phyloP scores from a whole-genome alignment of 2,329 filamentous ascomycete genomes.

The Dothiorella sarmentorum region DNA sequence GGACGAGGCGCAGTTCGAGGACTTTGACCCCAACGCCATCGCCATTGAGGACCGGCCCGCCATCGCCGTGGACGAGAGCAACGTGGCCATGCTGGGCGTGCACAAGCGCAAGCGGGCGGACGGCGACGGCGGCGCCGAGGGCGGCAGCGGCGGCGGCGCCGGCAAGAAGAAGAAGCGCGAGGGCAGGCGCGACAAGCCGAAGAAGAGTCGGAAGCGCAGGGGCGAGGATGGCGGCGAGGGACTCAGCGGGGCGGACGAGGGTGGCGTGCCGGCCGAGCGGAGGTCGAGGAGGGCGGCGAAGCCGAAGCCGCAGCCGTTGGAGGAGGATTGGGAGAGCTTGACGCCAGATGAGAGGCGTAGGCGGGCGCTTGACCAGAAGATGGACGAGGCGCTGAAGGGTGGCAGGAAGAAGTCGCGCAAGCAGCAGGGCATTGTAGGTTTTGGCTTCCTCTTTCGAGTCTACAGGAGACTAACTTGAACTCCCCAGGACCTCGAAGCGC shows the following conservation, averaged over 20 bases:
- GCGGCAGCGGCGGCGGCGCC: slow-evolving; percentile 57
- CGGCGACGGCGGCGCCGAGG: slow-evolving; percentile 54
- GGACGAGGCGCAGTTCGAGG: slow-evolving; percentile 62
- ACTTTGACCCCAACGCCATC: slow-evolving; percentile 60
- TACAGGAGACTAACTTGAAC: slow-evolving; percentile 21
- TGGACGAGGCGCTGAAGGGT: slow-evolving; percentile 85
- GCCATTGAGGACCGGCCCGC: slow-evolving; percentile 59
- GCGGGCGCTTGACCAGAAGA: slow-evolving; percentile 77
- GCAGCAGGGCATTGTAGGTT: slow-evolving; percentile 80
- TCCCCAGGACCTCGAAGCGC: slow-evolving; percentile 76
- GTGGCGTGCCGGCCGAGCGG: slow-evolving; percentile 37
- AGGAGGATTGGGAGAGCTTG: slow-evolving; percentile 72
- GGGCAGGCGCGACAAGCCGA: slow-evolving; percentile 53
- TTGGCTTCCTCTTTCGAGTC: not conserved
- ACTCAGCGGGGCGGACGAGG: slow-evolving; percentile 30
- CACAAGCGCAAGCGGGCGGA: slow-evolving; percentile 63
- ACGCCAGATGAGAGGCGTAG: slow-evolving; percentile 83
- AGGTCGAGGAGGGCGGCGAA: slow-evolving; percentile 46
- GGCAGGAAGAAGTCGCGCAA: slow-evolving; percentile 69
- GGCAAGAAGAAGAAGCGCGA: slow-evolving; percentile 68
- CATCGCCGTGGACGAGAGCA: slow-evolving; percentile 59
- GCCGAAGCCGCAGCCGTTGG: slow-evolving; percentile 39
- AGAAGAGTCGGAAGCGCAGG: slow-evolving; percentile 49
- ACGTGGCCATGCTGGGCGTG: slow-evolving; percentile 58
- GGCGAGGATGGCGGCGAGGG: slow-evolving; percentile 37